Evolutionary conservation across 1,284 basidiomycete species (phyloP), one percentile per base, ranked within the genome.

Genomic region (Cryptococcus deneoformans): DNA sequence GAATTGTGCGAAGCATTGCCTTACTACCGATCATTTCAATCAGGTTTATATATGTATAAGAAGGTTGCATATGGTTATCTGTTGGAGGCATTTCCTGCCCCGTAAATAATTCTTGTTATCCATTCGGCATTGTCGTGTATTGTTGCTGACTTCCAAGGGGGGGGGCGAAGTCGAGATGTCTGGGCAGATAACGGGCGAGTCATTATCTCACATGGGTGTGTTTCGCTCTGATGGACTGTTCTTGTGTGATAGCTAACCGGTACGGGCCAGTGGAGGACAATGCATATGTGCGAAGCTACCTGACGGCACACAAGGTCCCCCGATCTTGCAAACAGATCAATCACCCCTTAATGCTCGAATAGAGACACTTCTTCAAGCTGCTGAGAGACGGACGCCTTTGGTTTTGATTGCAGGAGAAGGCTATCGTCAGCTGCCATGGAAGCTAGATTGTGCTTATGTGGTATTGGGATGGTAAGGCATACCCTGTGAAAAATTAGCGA

Each of bases 1-100:
- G 74, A 76, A 49, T 67, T 76, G 3, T 76, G 74, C 56, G 74
- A 76, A 57, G 64, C 72, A 11, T 58, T 76, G 51, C 72, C 73
- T 7, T 76, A 76, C 59, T 76, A 76, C 57, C 67, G 74, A 36
- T 66, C 73, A 2, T 76, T 70, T 57, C 74, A 76, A 57, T 65
- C 72, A 11, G 73, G 74, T 0, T 63, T 76, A 57, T 74, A 76
- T 59, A 71, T 71, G 71, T 57, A 56, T 49, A 52, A 54, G 4
- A 57, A 63, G 9, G 62, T 74, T 2, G 66, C 71, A 2, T 74
- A 64, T 59, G 73, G 73, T 2, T 76, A 76, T 50, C 65, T 76
- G 7, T 59, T 76, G 0, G 74, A 76, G 44, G 73, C 68, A 0
- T 75, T 65, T 37, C 67, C 66, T 2, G 65, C 74, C 3, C 72